A percentile compares a stretch with the other conserved stretches of the same genome.
Conservation (phyloP, 2,329 filamentous ascomycete genomes). For the Fonsecaea erecta region DNA sequence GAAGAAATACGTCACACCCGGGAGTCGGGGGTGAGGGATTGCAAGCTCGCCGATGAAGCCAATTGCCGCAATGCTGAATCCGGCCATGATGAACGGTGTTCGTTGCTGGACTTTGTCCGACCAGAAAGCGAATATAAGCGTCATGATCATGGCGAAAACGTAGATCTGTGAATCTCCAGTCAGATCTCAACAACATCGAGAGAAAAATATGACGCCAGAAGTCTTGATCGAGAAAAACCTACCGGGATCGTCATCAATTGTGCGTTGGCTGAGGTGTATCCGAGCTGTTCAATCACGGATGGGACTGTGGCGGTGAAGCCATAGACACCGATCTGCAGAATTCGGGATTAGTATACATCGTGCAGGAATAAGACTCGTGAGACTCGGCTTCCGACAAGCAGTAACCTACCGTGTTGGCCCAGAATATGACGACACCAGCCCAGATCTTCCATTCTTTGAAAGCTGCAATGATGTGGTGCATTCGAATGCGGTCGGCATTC, state of each 20-base stretch:
- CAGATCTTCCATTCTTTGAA: slow-evolving; percentile 71
- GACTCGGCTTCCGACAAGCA: neutral
- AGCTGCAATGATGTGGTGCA: slow-evolving; percentile 67
- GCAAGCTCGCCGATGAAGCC: slow-evolving; percentile 67
- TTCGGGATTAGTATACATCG: neutral
- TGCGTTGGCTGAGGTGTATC: slow-evolving; percentile 47
- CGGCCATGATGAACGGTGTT: slow-evolving; percentile 67
- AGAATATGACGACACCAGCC: slow-evolving; percentile 42
- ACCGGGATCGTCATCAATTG: slow-evolving; percentile 47
- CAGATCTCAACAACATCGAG: slow-evolving; percentile 39
- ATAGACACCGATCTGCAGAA: slow-evolving; percentile 33
- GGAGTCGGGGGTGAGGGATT: slow-evolving; percentile 48
- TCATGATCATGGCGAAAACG: slow-evolving; percentile 73
- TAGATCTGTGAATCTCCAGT: slow-evolving; percentile 47
- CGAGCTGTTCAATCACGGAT: slow-evolving; percentile 48
- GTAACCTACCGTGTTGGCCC: slow-evolving; percentile 28
- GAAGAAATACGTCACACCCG: slow-evolving; percentile 49
- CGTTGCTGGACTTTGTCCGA: slow-evolving; percentile 64
- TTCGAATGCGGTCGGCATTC: slow-evolving; percentile 69
- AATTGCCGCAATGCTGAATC: slow-evolving; percentile 60
- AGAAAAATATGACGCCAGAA: no score
- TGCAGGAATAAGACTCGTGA: neutral
- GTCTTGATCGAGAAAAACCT: slow-evolving; percentile 43
- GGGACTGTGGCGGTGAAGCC: slow-evolving; percentile 38
- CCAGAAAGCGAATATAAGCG: slow-evolving; percentile 46